phyloP scores from a whole-genome alignment of 768 basidiomycete genomes.

The Termitomyces sp. region DNA sequence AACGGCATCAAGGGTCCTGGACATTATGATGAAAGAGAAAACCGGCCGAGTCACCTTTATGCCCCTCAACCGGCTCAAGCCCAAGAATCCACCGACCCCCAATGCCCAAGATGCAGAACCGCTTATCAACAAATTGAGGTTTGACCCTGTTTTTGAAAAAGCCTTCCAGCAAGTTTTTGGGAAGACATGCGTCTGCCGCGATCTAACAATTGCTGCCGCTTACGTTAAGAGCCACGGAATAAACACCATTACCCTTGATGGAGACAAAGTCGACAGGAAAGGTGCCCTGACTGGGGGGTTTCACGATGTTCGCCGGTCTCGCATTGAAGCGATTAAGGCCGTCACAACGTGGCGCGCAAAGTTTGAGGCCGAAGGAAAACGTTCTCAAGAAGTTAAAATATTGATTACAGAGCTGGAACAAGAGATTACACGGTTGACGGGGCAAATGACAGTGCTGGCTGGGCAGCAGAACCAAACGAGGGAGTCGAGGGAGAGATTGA shows the following conservation, averaged over 20 bases:
- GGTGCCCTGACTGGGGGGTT: slow-evolving; percentile 95
- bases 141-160: slow-evolving; percentile 61
- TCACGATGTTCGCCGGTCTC: slow-evolving; percentile 85
- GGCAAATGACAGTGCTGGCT: slow-evolving; percentile 64
- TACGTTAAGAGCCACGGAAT: slow-evolving; percentile 94
- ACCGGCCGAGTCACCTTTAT: slow-evolving; percentile 96
- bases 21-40: slow-evolving; percentile 90
- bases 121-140: slow-evolving; percentile 78
- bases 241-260: slow-evolving; percentile 96
- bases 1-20: slow-evolving; percentile 87
- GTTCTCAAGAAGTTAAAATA: slow-evolving; percentile 69
- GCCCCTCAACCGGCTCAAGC: slow-evolving; percentile 92
- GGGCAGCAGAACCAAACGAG: slow-evolving; percentile 69
- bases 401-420: slow-evolving; percentile 74
- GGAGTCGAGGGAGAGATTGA: slow-evolving; percentile 60
- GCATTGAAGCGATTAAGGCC: slow-evolving; percentile 81
- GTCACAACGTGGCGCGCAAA: slow-evolving; percentile 74
- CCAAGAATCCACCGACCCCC: slow-evolving; percentile 59
- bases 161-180: slow-evolving; percentile 98
- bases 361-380: slow-evolving; percentile 57
- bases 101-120: slow-evolving; percentile 77
- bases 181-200: slow-evolving; percentile 93
- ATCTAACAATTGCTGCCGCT: slow-evolving; percentile 86
- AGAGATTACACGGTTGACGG: slow-evolving; percentile 72
- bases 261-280: slow-evolving; percentile 96